Conservation (phyloP, 208 protist species). For the Wallacemonas sp. region DNA sequence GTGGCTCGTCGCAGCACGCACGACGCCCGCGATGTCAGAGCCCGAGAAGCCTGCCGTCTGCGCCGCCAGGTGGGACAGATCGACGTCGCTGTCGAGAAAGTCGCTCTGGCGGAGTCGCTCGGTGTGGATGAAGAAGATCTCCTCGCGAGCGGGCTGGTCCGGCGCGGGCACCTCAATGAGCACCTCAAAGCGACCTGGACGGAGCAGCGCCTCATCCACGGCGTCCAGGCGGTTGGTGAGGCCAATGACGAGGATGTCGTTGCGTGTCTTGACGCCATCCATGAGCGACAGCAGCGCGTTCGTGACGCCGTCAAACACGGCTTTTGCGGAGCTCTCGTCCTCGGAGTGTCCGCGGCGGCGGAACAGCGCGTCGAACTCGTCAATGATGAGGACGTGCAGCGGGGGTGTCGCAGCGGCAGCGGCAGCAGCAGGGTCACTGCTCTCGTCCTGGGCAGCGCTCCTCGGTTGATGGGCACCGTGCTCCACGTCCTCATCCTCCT, state of each 20-base stretch:
- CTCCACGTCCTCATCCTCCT: conserved; percentile 29
- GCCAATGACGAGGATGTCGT: conserved; percentile 95
- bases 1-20: conserved; percentile 82
- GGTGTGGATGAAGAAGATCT: conserved; percentile 94
- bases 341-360: conserved; percentile 83
- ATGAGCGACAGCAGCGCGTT: conserved; percentile 98
- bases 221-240: conserved; percentile 93
- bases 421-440: too few species aligned
- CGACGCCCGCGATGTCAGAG: conserved; percentile 92
- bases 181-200: conserved; percentile 94
- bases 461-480: background rate
- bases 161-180: conserved; percentile 90
- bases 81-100: conserved; percentile 88
- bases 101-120: conserved; percentile 80
- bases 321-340: conserved; percentile 94
- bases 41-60: conserved; percentile 97
- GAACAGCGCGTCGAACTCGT: conserved; percentile 99
- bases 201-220: conserved; percentile 91
- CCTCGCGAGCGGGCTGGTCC: conserved; percentile 68
- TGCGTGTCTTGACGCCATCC: conserved; percentile 82
- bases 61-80: conserved; percentile 90
- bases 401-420: background rate
- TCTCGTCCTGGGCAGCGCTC: background rate
- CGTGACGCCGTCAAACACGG: conserved; percentile 98
- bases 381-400: conserved; percentile 99